Evolutionary conservation across 2,329 filamentous ascomycete species (phyloP).

Genomic region (Cytospora chrysosperma): DNA sequence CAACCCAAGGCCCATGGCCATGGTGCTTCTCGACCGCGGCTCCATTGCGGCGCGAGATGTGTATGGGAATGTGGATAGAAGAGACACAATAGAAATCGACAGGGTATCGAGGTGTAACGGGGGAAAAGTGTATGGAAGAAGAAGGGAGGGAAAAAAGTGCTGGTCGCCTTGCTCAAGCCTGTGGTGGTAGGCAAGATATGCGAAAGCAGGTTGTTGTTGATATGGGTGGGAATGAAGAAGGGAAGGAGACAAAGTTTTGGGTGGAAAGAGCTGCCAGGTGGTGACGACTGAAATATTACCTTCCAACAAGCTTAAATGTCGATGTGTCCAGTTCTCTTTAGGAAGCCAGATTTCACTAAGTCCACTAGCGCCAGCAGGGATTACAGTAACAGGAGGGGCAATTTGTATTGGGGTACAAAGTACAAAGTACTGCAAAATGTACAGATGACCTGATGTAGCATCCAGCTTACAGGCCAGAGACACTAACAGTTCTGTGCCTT

Average conservation of each 20-base stretch:
- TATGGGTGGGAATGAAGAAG: not conserved
- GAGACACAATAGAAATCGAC: constrained; percentile 30
- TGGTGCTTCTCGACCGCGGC: constrained; percentile 27
- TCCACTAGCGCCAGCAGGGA: constrained; percentile 20
- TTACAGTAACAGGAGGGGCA: constrained; percentile 7
- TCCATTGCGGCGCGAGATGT: constrained; percentile 25
- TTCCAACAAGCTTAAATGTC: constrained; percentile 21
- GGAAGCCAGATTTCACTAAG: constrained; percentile 24
- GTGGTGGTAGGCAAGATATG: constrained; percentile 13
- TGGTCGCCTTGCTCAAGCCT: constrained; percentile 21
- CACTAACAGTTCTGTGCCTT: not conserved
- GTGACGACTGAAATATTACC: constrained; percentile 22
- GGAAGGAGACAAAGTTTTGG: not conserved
- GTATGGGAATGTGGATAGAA: constrained; percentile 18
- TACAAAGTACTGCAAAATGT: not conserved
- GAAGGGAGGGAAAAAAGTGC: not conserved
- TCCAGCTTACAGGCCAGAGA: not conserved
- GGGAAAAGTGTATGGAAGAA: constrained; percentile 28
- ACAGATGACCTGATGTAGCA: not conserved
- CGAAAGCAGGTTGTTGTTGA: not conserved
- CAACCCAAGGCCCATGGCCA: constrained; percentile 67
- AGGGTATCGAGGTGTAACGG: constrained; percentile 31
- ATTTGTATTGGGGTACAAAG: constrained; percentile 10
- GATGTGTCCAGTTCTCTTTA: constrained; percentile 24
- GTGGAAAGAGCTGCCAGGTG: constrained; percentile 8